Evolutionary conservation across 805 yeast species (phyloP).

Genomic region (Monosporozyma yasuniensis): DNA sequence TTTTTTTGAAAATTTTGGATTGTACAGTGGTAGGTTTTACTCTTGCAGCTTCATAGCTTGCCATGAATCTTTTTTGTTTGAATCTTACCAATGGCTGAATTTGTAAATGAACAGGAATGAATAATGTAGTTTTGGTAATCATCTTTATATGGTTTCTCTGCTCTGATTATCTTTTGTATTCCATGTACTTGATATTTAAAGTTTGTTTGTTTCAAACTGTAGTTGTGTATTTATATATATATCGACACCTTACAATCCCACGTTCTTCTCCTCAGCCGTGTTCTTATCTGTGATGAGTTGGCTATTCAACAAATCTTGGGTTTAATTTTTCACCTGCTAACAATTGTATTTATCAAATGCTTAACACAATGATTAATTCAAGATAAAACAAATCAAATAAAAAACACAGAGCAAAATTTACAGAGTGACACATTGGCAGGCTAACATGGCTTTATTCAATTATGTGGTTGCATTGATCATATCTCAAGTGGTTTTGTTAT

Average conservation of each 20-base stretch:
- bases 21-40: not conserved
- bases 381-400: not conserved
- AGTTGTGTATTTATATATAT: not conserved
- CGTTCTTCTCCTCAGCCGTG: not conserved
- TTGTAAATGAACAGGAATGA: not conserved
- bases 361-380: not conserved
- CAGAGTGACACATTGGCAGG: not conserved
- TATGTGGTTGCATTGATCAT: not conserved
- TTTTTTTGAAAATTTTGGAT: slow-evolving; percentile 1
- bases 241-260: not conserved
- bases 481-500: slow-evolving; percentile 14
- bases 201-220: too few species aligned
- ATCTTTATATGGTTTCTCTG: not conserved
- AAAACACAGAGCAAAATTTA: too few species aligned
- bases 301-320: not conserved
- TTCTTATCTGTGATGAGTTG: not conserved
- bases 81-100: not conserved
- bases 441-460: not conserved
- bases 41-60: not conserved
- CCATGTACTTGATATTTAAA: too few species aligned
- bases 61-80: not conserved
- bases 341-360: not conserved
- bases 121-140: not conserved
- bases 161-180: too few species aligned
- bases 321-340: not conserved